phyloP scores from a whole-genome alignment of 768 basidiomycete species.

The Lyophyllum decastes region DNA sequence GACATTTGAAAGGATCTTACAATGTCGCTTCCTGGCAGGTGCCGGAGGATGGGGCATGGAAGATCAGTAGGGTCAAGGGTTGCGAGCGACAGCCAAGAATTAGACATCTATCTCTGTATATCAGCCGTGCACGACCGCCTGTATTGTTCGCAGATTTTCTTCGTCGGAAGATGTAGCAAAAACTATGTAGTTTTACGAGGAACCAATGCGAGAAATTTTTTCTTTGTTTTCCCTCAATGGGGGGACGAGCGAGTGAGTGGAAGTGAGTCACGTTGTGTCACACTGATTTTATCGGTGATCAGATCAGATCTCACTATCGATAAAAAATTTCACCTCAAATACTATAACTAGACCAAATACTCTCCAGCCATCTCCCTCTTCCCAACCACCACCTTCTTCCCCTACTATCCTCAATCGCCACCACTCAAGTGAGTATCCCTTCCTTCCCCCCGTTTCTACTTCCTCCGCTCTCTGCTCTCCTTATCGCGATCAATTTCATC shows the following conservation, averaged over 20 bases:
- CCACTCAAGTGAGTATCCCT: constrained; percentile 36
- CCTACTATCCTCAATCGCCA: constrained; percentile 31
- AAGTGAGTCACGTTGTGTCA: constrained; percentile 34
- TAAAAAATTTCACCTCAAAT: constrained; percentile 55
- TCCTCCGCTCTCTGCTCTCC: constrained; percentile 4
- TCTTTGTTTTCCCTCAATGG: neutral
- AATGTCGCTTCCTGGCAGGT: constrained; percentile 81
- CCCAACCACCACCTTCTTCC: constrained; percentile 53
- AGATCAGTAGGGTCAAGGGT: constrained; percentile 20
- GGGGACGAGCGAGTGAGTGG: constrained; percentile 28
- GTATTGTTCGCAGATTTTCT: neutral
- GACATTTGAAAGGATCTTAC: constrained; percentile 79
- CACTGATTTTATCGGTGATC: constrained; percentile 51
- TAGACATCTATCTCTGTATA: constrained; percentile 3
- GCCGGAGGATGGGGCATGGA: constrained; percentile 68
- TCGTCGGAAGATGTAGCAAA: constrained; percentile 3
- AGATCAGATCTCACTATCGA: constrained; percentile 58
- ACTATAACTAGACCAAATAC: constrained; percentile 66
- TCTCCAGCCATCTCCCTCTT: constrained; percentile 39
- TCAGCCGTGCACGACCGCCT: constrained; percentile 1
- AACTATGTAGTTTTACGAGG: constrained; percentile 9
- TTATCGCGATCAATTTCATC: constrained; percentile 28
- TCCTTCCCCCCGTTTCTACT: constrained; percentile 13
- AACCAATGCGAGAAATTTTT: neutral
- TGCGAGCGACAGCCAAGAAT: constrained; percentile 7